Percentiles rank a stretch among this genome's conserved stretches.
These are phyloP conservation scores for Solanum dulcamara DNA, from an alignment of 257 asterid genomes.

Conservation along the genomic window DNA sequence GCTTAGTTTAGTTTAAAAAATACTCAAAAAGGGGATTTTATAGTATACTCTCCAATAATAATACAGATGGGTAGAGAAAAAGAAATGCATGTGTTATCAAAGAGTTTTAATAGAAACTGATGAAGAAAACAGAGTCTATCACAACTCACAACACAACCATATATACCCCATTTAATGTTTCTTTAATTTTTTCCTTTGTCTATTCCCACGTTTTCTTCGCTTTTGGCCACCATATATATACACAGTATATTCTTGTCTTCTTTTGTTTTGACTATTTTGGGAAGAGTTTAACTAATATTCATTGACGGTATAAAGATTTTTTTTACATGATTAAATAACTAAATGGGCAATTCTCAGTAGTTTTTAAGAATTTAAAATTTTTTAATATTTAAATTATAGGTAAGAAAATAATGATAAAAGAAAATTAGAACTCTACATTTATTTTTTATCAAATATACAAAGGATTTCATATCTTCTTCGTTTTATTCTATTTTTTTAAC, in stretches of 20 bases:
- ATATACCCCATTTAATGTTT: conserved; percentile 14
- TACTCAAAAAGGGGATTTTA: background rate
- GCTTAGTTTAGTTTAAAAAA: conserved; percentile 25
- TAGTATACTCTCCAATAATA: background rate
- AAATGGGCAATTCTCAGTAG: too few species aligned
- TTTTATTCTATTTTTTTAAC: too few species aligned
- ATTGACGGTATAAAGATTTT: too few species aligned
- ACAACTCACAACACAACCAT: background rate
- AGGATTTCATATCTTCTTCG: too few species aligned
- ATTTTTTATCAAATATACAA: too few species aligned
- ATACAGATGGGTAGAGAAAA: conserved; percentile 4
- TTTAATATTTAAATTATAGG: too few species aligned
- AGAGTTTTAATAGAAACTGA: conserved; percentile 18
- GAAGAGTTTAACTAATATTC: too few species aligned
- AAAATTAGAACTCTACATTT: too few species aligned
- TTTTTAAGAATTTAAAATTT: too few species aligned
- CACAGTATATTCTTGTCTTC: background rate
- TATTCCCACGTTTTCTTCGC: conserved; percentile 8
- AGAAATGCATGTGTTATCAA: background rate
- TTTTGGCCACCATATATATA: background rate
- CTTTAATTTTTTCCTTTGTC: conserved; percentile 3
- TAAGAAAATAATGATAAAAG: too few species aligned
- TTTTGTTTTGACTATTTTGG: conserved; percentile 9
- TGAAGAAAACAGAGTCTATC: background rate
- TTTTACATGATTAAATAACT: too few species aligned